Evolutionary conservation across 2,329 filamentous ascomycete species (phyloP), one percentile per base, ranked within the genome.

Genomic region (Huntiella moniliformis): DNA sequence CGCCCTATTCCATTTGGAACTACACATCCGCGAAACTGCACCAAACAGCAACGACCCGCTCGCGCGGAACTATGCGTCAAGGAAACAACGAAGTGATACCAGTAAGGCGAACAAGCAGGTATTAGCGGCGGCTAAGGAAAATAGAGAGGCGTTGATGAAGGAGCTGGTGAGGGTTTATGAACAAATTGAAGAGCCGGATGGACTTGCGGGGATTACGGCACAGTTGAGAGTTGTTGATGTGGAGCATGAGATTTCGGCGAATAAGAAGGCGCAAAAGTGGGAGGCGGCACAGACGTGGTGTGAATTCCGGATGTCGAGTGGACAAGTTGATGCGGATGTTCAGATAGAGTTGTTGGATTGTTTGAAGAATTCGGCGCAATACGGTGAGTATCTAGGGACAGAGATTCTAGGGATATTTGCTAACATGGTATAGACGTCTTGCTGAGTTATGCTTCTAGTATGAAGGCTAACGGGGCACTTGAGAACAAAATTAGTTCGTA

Each of bases 241-340:
- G 42, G 82, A 94, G 50, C 88, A 95, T 58, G 87, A 96, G 58
- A 81, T 95, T 31, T 68, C 95, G 46, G 85, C 92, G 54, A 86
- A 98, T 61, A 77, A 82, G 48, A 96, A 94, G 60, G 83, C 87
- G 15, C 91, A 91, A 3, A 72, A 87, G 51, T 98, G 91, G 87
- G 79, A 83, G 12, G 84, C 88, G 44, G 91, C 87, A 17, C 91
- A 96, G 62, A 93, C 84, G 52, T 98, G 92, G 91, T 96, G 95
- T 60, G 87, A 98, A 58, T 77, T 94, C 52, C 79, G 87, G 52
- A 68, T 96, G 32, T 79, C 82, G 2, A 78, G 91, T 54, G 71
- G 80, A 39, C 87, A 88, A 0, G 68, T 79, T 45, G 79, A 93
- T 56, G 58, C 73, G 13, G 81, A 92, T 47, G 70, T 82, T 10